Base-by-base conservation (phyloP, 306 rosid species). In the Quercus agrifolia region DNA sequence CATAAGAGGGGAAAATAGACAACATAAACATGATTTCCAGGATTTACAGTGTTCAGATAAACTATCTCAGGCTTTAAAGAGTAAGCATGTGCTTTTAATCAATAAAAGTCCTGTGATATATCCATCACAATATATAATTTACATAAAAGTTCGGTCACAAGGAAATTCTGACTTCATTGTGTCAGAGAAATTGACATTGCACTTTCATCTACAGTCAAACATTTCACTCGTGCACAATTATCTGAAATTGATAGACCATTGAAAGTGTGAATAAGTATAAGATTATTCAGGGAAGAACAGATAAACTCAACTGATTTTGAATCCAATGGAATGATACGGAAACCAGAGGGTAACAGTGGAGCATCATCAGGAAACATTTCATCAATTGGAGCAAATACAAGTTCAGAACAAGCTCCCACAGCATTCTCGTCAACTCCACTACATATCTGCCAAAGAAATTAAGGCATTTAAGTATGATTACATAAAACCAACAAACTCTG, bases 331-430 rank as follows among this genome's bases (percentile, higher is more conserved):
- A 96, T 90, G 79, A 96, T 90, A 67, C 98, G 98, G 80, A 96
- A 96, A 74, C 99, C 99, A 61, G 99, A 96, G 19, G 99, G 99
- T 52, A 96, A 83, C 81, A 96, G 78, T 5, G 92, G 93, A 67
- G 97, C 94, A 87, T 92, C 94, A 38, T 94, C 96, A 0, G 96
- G 97, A 73, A 94, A 94, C 96, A 90, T 90, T 67, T 90, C 97
- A 77, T 94, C 97, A 64, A 94, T 94, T 10, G 98, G 91, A 75
- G 98, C 97, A 82, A 94, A 94, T 73, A 92, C 82, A 72, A 94
- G 98, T 84, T 94, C 97, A 19, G 94, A 89, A 80, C 92, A 92
- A 73, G 94, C 94, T 31, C 97, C 97, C 30, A 84, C 93, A 33
- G 92, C 90, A 79, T 84, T 90, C 80, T 94, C 98, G 77, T 90